Evolutionary conservation across 2,329 filamentous ascomycete species (phyloP).

Genomic region (Leptographium radiaticola): DNA sequence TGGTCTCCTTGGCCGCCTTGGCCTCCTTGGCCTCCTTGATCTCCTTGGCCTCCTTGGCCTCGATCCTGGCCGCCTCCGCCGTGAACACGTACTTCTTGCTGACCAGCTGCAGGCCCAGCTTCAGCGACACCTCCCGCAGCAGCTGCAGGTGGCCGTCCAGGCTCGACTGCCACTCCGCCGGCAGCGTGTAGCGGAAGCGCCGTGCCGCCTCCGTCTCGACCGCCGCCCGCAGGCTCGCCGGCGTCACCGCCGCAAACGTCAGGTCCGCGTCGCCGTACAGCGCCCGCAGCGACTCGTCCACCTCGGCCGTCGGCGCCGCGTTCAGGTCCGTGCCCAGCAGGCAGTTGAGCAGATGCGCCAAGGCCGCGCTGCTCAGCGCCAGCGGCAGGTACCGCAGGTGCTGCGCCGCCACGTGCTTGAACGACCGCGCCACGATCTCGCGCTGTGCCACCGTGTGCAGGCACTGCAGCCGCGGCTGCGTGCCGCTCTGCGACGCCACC

Average conservation of each 20-base stretch:
- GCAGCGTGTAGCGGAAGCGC: constrained; percentile 66
- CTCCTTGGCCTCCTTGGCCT: constrained; percentile 19
- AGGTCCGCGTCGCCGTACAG: constrained; percentile 76
- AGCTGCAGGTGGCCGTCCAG: constrained; percentile 63
- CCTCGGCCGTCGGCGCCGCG: constrained; percentile 60
- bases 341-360: constrained; percentile 87
- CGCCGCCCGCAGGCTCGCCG: constrained; percentile 53
- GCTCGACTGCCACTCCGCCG: constrained; percentile 50
- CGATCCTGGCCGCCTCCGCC: constrained; percentile 19
- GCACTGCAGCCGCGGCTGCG: constrained; percentile 58
- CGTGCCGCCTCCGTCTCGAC: constrained; percentile 59
- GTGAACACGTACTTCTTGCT: constrained; percentile 65
- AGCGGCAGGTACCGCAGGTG: constrained; percentile 70
- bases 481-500: constrained; percentile 55
- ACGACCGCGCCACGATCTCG: constrained; percentile 89
- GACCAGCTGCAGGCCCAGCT: constrained; percentile 78
- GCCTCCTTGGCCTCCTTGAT: constrained; percentile 18
- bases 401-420: constrained; percentile 79
- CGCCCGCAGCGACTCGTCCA: constrained; percentile 58
- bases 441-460: constrained; percentile 67
- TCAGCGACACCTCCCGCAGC: constrained; percentile 77
- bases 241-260: constrained; percentile 66
- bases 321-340: constrained; percentile 69
- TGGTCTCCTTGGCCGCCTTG: background rate
- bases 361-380: constrained; percentile 64